A percentile compares a stretch with the other conserved stretches of the same genome.
Conservation (phyloP, 139 green algal genomes). For the Tetradesmus obliquus region DNA sequence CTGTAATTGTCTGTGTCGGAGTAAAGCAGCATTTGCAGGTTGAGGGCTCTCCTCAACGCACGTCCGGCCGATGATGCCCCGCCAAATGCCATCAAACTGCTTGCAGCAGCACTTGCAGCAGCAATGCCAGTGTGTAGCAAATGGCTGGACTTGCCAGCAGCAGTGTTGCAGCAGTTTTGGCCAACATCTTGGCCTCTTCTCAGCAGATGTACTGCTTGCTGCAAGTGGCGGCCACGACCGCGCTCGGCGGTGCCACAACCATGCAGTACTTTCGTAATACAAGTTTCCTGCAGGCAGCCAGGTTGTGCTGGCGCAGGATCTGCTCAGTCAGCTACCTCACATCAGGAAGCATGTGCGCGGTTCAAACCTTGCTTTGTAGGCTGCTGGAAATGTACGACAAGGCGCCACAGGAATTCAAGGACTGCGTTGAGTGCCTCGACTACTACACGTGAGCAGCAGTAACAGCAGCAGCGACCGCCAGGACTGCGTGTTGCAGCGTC, state of each 20-base stretch:
- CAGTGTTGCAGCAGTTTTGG: too few relatives aligned
- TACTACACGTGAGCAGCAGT: conserved; percentile 49
- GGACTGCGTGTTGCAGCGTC: not conserved
- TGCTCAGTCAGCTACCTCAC: not conserved
- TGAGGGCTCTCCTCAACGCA: not conserved
- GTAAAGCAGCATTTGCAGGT: not conserved
- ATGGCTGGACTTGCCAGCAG: too few relatives aligned
- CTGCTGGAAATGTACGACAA: conserved; percentile 50
- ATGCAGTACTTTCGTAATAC: too few relatives aligned
- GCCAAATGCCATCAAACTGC: not conserved
- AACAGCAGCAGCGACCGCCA: not conserved
- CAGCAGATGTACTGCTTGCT: too few relatives aligned
- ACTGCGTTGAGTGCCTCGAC: conserved; percentile 49
- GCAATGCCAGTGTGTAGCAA: not conserved
- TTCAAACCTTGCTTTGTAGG: not conserved
- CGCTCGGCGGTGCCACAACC: too few relatives aligned
- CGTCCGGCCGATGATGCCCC: not conserved
- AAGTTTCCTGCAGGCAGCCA: too few relatives aligned
- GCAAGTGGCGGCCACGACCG: too few relatives aligned
- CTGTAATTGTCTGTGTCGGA: not conserved
- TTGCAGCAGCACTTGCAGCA: not conserved
- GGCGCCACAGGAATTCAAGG: conserved; percentile 46
- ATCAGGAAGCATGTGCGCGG: not conserved
- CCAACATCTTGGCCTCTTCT: too few relatives aligned
- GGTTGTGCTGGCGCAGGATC: too few relatives aligned